Percentiles rank a stretch among this genome's conserved stretches.
Conservation (phyloP, 2,329 filamentous ascomycete genomes). For the Pseudogymnoascus sp. region DNA sequence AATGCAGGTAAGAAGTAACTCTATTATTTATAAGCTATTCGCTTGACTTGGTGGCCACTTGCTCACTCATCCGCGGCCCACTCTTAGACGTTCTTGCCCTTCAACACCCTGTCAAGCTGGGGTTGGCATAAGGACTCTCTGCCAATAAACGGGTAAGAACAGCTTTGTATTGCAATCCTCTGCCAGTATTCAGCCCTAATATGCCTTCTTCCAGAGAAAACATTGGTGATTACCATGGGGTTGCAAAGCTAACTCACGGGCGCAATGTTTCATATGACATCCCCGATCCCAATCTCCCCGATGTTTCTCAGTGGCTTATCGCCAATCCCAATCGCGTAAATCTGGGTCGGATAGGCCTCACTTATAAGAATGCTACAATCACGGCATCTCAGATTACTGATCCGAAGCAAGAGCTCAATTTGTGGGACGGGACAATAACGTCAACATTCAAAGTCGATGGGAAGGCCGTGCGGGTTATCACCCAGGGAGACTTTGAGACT, state of each 20-base stretch:
- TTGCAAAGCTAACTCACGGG: conserved; percentile 29
- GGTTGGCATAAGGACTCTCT: conserved; percentile 39
- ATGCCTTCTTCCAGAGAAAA: conserved; percentile 19
- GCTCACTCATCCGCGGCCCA: neutral
- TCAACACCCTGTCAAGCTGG: conserved; percentile 36
- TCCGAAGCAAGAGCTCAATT: conserved; percentile 30
- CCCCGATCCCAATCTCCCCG: conserved; percentile 30
- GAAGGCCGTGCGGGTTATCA: conserved; percentile 29
- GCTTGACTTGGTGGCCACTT: neutral
- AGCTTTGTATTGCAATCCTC: neutral
- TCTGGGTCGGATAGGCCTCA: conserved; percentile 35
- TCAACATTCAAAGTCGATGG: conserved; percentile 31
- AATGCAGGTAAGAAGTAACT: conserved; percentile 26
- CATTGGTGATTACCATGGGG: conserved; percentile 28
- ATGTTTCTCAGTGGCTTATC: conserved; percentile 41
- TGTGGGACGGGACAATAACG: conserved; percentile 33
- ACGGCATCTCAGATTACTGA: conserved; percentile 24
- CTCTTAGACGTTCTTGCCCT: conserved; percentile 31
- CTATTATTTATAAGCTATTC: neutral
- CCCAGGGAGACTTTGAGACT: conserved; percentile 32
- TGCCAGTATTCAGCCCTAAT: neutral
- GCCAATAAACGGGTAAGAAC: conserved; percentile 24
- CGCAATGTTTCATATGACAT: conserved; percentile 33
- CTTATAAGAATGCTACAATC: conserved; percentile 24
- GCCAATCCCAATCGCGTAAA: conserved; percentile 40